Base-by-base conservation (phyloP, 371 early-diverging fungal species). In the Rhizopus sp. region DNA sequence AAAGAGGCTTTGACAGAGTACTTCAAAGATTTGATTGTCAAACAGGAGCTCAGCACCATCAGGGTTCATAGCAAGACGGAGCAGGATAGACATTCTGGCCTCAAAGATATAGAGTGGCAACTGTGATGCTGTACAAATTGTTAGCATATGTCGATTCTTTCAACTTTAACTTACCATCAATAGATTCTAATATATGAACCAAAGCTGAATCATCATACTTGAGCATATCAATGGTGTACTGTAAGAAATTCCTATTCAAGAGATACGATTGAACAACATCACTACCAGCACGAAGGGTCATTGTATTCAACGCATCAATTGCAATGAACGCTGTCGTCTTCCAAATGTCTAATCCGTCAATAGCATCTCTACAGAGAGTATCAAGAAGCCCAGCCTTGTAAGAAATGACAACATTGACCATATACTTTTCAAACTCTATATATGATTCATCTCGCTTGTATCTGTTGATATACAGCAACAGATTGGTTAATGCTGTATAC, bases 241-340 rank as follows among this genome's bases (percentile, higher is more conserved):
- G 81, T 57, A 90, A 75, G 65, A 81, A 88, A 75, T 90, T 93
- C 54, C 85, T 75, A 58, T 78, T 77, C 5, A 84, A 75, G 51
- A 96, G 45, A 53, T 84, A 87, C 12, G 69, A 58, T 17, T 94
- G 68, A 0, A 94, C 78, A 13, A 72, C 66, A 59, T 83, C 80
- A 15, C 70, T 71, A 13, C 71, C 65, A 48, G 81, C 84, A 17
- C 56, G 71, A 47, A 67, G 68, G 10, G 82, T 78, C 53, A 86
- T 68, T 17, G 72, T 66, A n/a, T 84, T 80, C 7, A 96, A 73
- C 0, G 85, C 82, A 55, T 91, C 88, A 40, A 97, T 67, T 0
- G 89, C 74, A 5, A 88, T 81, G 47, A 89, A 92, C 0, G 98
- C 92, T 0, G 93, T 88, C 3, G 93, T 89, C 60, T 92, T 89